A percentile compares a stretch with the other conserved stretches of the same genome.
Conservation (phyloP, 768 basidiomycete species). For the Postia placenta region DNA sequence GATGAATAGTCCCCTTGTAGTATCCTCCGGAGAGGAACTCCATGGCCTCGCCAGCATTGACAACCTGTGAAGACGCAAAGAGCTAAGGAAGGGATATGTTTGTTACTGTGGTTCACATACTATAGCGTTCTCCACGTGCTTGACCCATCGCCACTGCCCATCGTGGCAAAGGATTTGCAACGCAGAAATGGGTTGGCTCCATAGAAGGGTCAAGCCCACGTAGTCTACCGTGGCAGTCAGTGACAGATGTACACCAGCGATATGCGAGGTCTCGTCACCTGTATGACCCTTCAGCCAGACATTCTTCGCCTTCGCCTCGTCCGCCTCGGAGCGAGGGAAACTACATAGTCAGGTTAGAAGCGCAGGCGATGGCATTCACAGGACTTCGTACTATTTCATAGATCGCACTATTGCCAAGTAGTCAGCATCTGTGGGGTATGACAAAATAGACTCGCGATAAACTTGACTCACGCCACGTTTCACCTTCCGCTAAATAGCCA, state of each 20-base stretch:
- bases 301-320: constrained; percentile 23
- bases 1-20: no score
- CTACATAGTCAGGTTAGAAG: constrained; percentile 8
- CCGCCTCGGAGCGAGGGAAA: constrained; percentile 26
- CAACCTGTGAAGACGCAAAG: constrained; percentile 35
- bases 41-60: no score
- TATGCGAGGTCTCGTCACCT: constrained; percentile 32
- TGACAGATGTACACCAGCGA: background rate
- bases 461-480: constrained; percentile 37
- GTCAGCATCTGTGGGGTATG: no score
- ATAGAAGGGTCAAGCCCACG: constrained; percentile 42
- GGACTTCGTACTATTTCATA: background rate
- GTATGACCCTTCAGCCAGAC: no score
- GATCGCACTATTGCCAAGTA: background rate
- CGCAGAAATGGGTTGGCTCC: constrained; percentile 54
- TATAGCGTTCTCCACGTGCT: constrained; percentile 51
- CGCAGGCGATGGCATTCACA: background rate
- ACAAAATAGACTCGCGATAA: no score
- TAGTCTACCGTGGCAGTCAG: constrained; percentile 2
- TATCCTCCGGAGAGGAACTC: constrained; percentile 30
- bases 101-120: constrained; percentile 27
- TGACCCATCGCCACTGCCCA: constrained; percentile 52
- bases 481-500: constrained; percentile 29
- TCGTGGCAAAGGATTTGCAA: constrained; percentile 50
- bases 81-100: constrained; percentile 31